phyloP scores from a whole-genome alignment of 2,329 filamentous ascomycete genomes.

The Cephalotrichum gorgonifer region DNA sequence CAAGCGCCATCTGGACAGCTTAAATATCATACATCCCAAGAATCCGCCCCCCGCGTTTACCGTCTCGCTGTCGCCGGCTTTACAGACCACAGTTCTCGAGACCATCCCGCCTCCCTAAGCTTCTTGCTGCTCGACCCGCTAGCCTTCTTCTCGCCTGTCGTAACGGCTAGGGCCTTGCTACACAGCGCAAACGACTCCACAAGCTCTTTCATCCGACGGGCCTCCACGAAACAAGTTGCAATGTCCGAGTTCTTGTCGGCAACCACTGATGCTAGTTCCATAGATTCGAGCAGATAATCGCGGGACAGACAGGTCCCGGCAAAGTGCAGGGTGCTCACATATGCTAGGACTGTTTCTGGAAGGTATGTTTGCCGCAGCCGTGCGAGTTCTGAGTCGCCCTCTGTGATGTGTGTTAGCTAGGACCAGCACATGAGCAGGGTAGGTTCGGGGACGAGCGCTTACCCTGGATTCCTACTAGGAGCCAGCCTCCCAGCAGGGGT shows the following conservation, averaged over 20 bases:
- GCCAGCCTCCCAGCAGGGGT: conserved; percentile 55
- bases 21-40: neutral
- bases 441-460: conserved; percentile 15
- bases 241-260: conserved; percentile 62
- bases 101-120: conserved; percentile 52
- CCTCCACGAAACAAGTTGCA: conserved; percentile 51
- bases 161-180: conserved; percentile 59
- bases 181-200: conserved; percentile 66
- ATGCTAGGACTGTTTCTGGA: conserved; percentile 76
- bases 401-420: conserved; percentile 18
- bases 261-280: conserved; percentile 72
- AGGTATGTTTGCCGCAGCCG: conserved; percentile 68
- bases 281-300: conserved; percentile 69
- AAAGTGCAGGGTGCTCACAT: conserved; percentile 70
- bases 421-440: neutral
- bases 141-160: conserved; percentile 42
- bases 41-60: neutral
- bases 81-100: conserved; percentile 51
- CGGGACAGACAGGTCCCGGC: conserved; percentile 65
- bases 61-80: conserved; percentile 21
- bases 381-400: conserved; percentile 50
- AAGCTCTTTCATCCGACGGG: conserved; percentile 63
- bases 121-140: conserved; percentile 42
- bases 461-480: conserved; percentile 46
- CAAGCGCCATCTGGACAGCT: neutral